Evolutionary conservation across 495 filamentous ascomycete genomes (phyloP), one percentile per base, ranked within the genome.

Genomic region (Penicillium lagena): DNA sequence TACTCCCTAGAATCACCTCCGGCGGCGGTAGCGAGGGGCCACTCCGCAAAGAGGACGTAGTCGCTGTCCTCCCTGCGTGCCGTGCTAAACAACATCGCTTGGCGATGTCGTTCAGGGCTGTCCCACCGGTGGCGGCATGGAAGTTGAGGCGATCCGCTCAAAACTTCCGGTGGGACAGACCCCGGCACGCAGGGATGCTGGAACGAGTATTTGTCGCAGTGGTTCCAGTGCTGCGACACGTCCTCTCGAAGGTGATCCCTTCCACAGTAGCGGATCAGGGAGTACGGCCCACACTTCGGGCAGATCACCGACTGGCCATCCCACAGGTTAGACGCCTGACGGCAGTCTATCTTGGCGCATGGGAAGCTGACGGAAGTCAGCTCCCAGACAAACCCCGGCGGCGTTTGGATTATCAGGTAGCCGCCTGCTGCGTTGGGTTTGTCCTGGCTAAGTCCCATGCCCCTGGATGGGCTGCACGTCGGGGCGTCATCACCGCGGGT

Each of bases 251-350:
- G 48, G 42, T 74, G 68, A n/a, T 59, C 39, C 31, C 56, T 54
- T 12, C 46, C 48, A 51, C 73, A 76, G 52, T 73, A 76, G 12
- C 66, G 60, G 11, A 62, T 39, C 28, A 40, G 15, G 7, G 66
- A 67, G 45, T 49, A 71, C 1, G 73, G 72, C 7, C 73, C 73
- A 48, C 73, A 76, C 6, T 53, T 40, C 7, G 63, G 63, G 48
- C 73, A 76, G 53, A 72, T 63, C 10, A 62, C 50, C 8, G 57
- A 51, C 14, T 43, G 32, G 4, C 48, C 44, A 39, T 78, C 70
- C 56, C 62, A 63, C 22, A 72, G 67, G 40, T 77, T 73, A 60
- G 82, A 83, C 64, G 72, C 73, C 42, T 64, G 68, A 1, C 51
- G 22, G 45, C 72, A 76, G 22, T 37, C 48, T 2, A 14, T 27